A percentile compares a stretch with the other conserved stretches of the same genome.
These are phyloP conservation scores for Gracilaria vermiculophylla DNA, from an alignment of 23 red algal genomes.

Conservation along the genomic window DNA sequence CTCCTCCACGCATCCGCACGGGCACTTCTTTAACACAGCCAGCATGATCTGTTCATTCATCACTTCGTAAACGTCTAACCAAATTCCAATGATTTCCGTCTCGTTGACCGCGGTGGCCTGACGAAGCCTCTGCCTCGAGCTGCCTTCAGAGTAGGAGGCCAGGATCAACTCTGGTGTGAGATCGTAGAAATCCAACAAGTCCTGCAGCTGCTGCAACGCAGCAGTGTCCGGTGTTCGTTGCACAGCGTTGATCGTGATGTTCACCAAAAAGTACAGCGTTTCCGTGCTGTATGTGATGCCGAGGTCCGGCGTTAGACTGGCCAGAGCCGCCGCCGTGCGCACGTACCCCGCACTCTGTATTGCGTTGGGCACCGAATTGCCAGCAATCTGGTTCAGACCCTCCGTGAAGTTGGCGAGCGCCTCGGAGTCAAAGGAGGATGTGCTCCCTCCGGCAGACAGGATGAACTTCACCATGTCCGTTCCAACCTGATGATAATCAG, in stretches of 20 bases:
- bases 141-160: slow-evolving; percentile 29
- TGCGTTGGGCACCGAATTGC: slow-evolving; percentile 58
- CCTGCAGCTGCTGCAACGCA: slow-evolving; percentile 43
- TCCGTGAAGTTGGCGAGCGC: slow-evolving; percentile 60
- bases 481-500: slow-evolving; percentile 48
- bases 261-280: slow-evolving; percentile 61
- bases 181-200: slow-evolving; percentile 55
- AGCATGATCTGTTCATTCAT: slow-evolving; percentile 56
- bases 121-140: not conserved
- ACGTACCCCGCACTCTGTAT: slow-evolving; percentile 65
- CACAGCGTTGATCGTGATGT: slow-evolving; percentile 64
- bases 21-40: slow-evolving; percentile 36
- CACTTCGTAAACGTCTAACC: slow-evolving; percentile 64
- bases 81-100: slow-evolving; percentile 37
- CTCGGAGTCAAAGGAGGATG: slow-evolving; percentile 7
- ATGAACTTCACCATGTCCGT: slow-evolving; percentile 68
- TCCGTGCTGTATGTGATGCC: slow-evolving; percentile 29
- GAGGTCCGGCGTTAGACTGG: slow-evolving; percentile 40
- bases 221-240: slow-evolving; percentile 43
- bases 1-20: slow-evolving; percentile 49
- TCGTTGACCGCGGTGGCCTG: not conserved
- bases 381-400: slow-evolving; percentile 52
- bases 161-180: slow-evolving; percentile 63
- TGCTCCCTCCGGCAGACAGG: slow-evolving; percentile 13
- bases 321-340: slow-evolving; percentile 41